Evolutionary conservation across 1,284 basidiomycete species (phyloP).

Genomic region (Sanghuangporus weigelae): DNA sequence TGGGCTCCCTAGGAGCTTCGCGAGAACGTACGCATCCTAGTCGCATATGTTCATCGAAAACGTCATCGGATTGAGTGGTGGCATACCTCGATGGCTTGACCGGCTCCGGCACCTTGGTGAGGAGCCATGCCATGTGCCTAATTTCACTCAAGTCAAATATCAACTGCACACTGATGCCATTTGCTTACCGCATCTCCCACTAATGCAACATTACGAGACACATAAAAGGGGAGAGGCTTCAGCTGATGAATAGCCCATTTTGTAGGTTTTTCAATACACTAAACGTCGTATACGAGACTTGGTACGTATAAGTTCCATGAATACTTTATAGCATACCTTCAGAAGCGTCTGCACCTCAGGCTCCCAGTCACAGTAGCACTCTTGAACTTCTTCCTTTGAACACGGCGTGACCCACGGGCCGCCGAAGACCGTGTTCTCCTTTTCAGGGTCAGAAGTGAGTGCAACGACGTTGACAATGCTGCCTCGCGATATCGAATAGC

Average conservation of each 20-base stretch:
- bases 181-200: slow-evolving; percentile 17
- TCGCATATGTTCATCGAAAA: neutral
- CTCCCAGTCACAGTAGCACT: slow-evolving; percentile 40
- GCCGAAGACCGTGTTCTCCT: slow-evolving; percentile 35
- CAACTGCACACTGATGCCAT: neutral
- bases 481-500: slow-evolving; percentile 43
- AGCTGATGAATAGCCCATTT: slow-evolving; percentile 18
- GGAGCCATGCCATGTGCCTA: slow-evolving; percentile 37
- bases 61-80: neutral
- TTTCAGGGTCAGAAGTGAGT: slow-evolving; percentile 35
- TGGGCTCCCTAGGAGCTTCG: slow-evolving; percentile 25
- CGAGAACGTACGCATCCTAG: slow-evolving; percentile 31
- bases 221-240: slow-evolving; percentile 8
- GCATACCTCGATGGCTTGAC: slow-evolving; percentile 33
- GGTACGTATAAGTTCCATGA: neutral
- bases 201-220: slow-evolving; percentile 15
- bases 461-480: slow-evolving; percentile 44
- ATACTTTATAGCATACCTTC: slow-evolving; percentile 28
- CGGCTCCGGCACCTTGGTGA: slow-evolving; percentile 33
- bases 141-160: neutral
- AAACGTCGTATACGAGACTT: neutral
- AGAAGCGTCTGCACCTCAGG: slow-evolving; percentile 40
- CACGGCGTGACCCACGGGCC: slow-evolving; percentile 38
- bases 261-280: slow-evolving; percentile 19
- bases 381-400: slow-evolving; percentile 32